phyloP scores from a whole-genome alignment of 345 rosid species.

The Salix arbutifolia region DNA sequence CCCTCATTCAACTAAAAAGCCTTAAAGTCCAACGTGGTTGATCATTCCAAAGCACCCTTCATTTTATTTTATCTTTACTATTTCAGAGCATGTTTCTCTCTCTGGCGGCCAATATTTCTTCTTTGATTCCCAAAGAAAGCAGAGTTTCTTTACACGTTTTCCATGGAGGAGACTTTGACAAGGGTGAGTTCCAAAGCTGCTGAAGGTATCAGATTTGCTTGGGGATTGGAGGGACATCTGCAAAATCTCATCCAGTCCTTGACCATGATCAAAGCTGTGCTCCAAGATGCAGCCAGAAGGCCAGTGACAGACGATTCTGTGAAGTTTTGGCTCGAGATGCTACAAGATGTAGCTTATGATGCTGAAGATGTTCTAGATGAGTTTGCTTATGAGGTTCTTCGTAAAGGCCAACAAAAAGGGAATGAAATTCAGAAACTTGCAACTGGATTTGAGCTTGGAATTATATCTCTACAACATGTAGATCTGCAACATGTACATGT shows the following conservation, averaged over 20 bases:
- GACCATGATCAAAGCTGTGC: background rate
- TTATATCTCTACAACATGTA: background rate
- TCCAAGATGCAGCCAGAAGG: constrained; percentile 1
- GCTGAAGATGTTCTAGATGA: background rate
- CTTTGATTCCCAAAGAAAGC: too few species aligned
- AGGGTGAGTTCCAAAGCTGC: background rate
- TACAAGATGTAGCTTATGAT: constrained; percentile 3
- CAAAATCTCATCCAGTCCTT: background rate
- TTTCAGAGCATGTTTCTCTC: too few species aligned
- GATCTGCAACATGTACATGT: too few species aligned
- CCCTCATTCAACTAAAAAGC: too few species aligned
- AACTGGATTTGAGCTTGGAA: background rate
- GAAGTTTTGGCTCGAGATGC: background rate
- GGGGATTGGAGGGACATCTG: background rate
- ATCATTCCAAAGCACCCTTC: too few species aligned
- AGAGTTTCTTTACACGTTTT: background rate
- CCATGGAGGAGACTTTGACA: background rate
- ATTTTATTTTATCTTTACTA: too few species aligned
- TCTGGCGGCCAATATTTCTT: too few species aligned
- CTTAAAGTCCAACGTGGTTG: too few species aligned
- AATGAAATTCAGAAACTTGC: background rate
- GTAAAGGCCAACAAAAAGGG: background rate
- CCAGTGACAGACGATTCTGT: background rate
- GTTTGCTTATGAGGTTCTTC: background rate
- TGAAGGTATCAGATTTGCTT: background rate